Evolutionary conservation across 371 early-diverging fungal genomes (phyloP).

Genomic region (Mucor indicus): DNA sequence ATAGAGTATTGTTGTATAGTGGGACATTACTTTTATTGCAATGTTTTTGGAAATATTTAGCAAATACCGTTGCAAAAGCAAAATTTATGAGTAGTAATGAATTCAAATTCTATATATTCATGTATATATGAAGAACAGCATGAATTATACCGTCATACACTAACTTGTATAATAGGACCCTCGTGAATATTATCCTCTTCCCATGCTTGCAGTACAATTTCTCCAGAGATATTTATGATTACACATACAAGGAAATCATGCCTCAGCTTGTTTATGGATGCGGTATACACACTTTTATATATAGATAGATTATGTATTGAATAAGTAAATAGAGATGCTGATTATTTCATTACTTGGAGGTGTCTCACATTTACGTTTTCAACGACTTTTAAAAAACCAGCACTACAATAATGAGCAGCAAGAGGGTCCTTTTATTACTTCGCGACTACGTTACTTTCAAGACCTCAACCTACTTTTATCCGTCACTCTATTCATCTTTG

Average conservation of each 20-base stretch:
- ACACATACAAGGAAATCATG: slow-evolving; percentile 45
- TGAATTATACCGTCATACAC: too few relatives aligned
- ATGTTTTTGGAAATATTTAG: slow-evolving; percentile 55
- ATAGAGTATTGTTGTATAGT: slow-evolving; percentile 10
- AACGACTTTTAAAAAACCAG: slow-evolving; percentile 29
- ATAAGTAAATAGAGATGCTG: slow-evolving; percentile 26
- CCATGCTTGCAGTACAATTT: slow-evolving; percentile 44
- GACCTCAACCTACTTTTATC: slow-evolving; percentile 47
- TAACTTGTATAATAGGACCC: slow-evolving; percentile 16
- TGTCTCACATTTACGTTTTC: slow-evolving; percentile 45
- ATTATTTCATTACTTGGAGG: slow-evolving; percentile 39
- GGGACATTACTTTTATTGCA: slow-evolving; percentile 46
- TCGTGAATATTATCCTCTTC: slow-evolving; percentile 36
- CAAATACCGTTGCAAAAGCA: slow-evolving; percentile 44
- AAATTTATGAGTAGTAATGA: slow-evolving; percentile 50
- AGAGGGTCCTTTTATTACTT: slow-evolving; percentile 29
- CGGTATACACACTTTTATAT: slow-evolving; percentile 12
- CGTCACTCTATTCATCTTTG: slow-evolving; percentile 21
- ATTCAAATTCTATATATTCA: slow-evolving; percentile 40
- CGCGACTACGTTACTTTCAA: slow-evolving; percentile 41
- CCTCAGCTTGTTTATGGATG: slow-evolving; percentile 45
- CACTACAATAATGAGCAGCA: slow-evolving; percentile 19
- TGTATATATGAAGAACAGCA: too few relatives aligned
- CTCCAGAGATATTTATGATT: slow-evolving; percentile 28
- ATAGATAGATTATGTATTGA: background rate